Evolutionary conservation across 129 eudicot species (phyloP).

Genomic region (Kitagawia praeruptora): DNA sequence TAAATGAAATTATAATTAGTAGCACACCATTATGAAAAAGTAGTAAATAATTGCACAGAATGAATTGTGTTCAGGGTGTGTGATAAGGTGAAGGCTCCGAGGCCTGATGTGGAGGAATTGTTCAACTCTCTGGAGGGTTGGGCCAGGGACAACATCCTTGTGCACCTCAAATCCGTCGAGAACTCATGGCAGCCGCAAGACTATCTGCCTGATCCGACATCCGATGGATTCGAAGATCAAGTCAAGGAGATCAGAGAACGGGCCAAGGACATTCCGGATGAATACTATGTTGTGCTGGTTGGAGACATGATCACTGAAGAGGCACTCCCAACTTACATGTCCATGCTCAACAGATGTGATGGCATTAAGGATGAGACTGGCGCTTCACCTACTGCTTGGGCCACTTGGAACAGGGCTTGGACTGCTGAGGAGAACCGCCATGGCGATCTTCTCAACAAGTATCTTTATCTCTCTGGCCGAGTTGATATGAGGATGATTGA

Average conservation of each 20-base stretch:
- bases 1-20: too few relatives aligned
- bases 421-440: constrained; percentile 6
- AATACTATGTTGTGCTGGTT: background rate
- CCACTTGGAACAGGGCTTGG: background rate
- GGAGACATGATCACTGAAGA: constrained; percentile 4
- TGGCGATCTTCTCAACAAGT: background rate
- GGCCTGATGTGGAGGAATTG: background rate
- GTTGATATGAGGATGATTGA: constrained; percentile 1
- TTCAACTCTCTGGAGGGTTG: background rate
- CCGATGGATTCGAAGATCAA: background rate
- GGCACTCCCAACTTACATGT: constrained; percentile 2
- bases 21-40: too few relatives aligned
- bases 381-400: background rate
- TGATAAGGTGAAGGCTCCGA: background rate
- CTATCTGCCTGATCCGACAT: background rate
- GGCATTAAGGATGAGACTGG: background rate
- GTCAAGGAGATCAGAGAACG: background rate
- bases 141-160: background rate
- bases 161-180: background rate
- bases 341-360: constrained; percentile 1
- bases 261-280: background rate
- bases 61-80: background rate
- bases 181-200: background rate
- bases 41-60: too few relatives aligned
- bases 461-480: background rate